Evolutionary conservation across 768 basidiomycete genomes (phyloP).

Genomic region (Pleurotus tuber-regium): DNA sequence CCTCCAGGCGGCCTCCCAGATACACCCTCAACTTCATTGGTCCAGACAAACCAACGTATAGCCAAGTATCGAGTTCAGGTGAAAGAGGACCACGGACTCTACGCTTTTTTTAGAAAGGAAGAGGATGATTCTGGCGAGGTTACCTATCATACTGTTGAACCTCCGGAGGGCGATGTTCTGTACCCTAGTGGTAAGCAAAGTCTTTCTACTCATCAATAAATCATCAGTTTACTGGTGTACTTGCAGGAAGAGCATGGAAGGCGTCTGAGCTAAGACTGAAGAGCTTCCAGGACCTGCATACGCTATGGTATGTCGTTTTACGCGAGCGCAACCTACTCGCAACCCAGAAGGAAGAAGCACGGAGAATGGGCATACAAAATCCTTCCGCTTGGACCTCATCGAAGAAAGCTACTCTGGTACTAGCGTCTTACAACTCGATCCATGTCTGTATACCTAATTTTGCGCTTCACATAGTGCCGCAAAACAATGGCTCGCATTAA

Average conservation of each 20-base stretch:
- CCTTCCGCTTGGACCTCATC: constrained; percentile 27
- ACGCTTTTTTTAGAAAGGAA: constrained; percentile 67
- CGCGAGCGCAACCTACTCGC: constrained; percentile 89
- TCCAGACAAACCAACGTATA: background rate
- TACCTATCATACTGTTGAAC: constrained; percentile 49
- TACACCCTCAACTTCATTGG: constrained; percentile 10
- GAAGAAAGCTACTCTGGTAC: constrained; percentile 43
- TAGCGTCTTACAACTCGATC: constrained; percentile 13
- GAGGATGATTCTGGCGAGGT: constrained; percentile 42
- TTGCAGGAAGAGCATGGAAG: constrained; percentile 83
- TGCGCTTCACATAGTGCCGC: constrained; percentile 54
- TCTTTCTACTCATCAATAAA: background rate
- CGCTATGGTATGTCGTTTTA: constrained; percentile 88
- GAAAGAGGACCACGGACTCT: constrained; percentile 69
- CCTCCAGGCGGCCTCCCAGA: background rate
- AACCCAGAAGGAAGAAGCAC: constrained; percentile 79
- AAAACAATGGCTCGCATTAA: constrained; percentile 99
- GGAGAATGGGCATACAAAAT: constrained; percentile 52
- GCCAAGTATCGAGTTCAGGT: constrained; percentile 30
- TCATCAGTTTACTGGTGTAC: constrained; percentile 5
- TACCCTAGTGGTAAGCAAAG: constrained; percentile 25
- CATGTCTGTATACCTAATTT: background rate
- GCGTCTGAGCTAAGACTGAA: constrained; percentile 86
- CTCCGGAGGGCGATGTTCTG: constrained; percentile 25
- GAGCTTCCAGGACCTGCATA: constrained; percentile 91